Percentiles rank a stretch among this genome's conserved stretches.
Evolutionary conservation across 352 stramenopile species (phyloP).

Genomic region (Pythium volutum): DNA sequence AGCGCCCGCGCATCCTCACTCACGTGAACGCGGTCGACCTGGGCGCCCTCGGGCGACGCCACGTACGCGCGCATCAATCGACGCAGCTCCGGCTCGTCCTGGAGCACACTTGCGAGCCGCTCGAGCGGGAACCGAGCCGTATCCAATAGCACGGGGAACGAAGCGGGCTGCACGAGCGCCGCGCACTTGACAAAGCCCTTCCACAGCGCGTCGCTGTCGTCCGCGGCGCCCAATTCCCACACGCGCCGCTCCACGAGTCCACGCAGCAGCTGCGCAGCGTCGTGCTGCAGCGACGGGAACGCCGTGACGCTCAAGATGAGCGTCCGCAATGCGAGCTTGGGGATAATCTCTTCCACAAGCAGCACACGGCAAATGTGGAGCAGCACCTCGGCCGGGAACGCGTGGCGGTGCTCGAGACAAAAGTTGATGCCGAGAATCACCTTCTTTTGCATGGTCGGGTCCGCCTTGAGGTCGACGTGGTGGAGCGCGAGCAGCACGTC

Average conservation of each 20-base stretch:
- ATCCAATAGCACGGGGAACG: conserved; percentile 59
- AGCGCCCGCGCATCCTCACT: conserved; percentile 13
- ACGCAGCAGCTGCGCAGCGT: conserved; percentile 56
- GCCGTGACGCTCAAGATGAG: conserved; percentile 77
- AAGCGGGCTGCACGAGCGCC: conserved; percentile 69
- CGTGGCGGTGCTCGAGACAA: conserved; percentile 74
- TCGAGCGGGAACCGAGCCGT: conserved; percentile 34
- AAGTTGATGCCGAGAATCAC: conserved; percentile 77
- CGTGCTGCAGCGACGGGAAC: conserved; percentile 59
- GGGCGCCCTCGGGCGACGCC: conserved; percentile 12
- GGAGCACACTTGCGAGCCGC: conserved; percentile 48
- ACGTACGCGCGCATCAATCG: conserved; percentile 44
- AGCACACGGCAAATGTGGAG: conserved; percentile 65
- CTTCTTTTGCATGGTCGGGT: conserved; percentile 71
- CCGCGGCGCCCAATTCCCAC: conserved; percentile 47
- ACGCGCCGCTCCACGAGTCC: conserved; percentile 50
- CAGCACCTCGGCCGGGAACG: conserved; percentile 74
- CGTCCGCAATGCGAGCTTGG: conserved; percentile 68
- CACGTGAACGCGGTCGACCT: conserved; percentile 12
- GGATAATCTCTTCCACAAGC: conserved; percentile 53
- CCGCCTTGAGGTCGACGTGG: conserved; percentile 68
- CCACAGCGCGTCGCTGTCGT: conserved; percentile 50
- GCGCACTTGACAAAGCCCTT: conserved; percentile 80
- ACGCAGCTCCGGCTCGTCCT: conserved; percentile 59
- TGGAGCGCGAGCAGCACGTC: conserved; percentile 74